phyloP scores from a whole-genome alignment of 2,329 filamentous ascomycete genomes.

The Arthrobotrys sinensis region DNA sequence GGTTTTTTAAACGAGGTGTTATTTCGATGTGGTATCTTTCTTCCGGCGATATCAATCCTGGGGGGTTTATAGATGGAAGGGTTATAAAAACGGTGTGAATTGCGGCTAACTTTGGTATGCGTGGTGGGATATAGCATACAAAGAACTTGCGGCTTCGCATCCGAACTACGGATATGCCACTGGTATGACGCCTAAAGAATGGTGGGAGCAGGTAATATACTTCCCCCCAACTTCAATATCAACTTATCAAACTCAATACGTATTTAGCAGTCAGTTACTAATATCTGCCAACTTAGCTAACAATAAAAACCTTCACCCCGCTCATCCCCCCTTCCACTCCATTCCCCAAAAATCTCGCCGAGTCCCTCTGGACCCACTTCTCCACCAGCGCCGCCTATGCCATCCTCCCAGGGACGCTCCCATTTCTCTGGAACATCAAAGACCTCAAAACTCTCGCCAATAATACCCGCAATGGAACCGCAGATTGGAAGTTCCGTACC shows the following conservation, averaged over 20 bases:
- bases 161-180: constrained; percentile 75
- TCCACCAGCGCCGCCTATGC: constrained; percentile 72
- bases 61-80: neutral
- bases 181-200: constrained; percentile 71
- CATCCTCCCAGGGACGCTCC: constrained; percentile 70
- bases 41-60: neutral
- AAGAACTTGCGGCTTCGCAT: constrained; percentile 64
- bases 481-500: constrained; percentile 53
- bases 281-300: constrained; percentile 69
- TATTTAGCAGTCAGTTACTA: neutral
- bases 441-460: constrained; percentile 62
- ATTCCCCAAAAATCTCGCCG: constrained; percentile 70
- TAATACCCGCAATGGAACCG: neutral
- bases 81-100: neutral
- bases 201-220: constrained; percentile 75
- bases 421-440: constrained; percentile 69
- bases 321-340: constrained; percentile 63
- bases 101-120: neutral
- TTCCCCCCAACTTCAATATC: neutral
- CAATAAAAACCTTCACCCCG: constrained; percentile 72
- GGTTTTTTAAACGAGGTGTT: constrained; percentile 5
- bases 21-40: neutral
- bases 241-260: neutral
- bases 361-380: constrained; percentile 72
- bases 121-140: constrained; percentile 31